These are phyloP conservation scores for Odontarrhena argentea DNA, from an alignment of 345 rosid species.

Conservation along the genomic window DNA sequence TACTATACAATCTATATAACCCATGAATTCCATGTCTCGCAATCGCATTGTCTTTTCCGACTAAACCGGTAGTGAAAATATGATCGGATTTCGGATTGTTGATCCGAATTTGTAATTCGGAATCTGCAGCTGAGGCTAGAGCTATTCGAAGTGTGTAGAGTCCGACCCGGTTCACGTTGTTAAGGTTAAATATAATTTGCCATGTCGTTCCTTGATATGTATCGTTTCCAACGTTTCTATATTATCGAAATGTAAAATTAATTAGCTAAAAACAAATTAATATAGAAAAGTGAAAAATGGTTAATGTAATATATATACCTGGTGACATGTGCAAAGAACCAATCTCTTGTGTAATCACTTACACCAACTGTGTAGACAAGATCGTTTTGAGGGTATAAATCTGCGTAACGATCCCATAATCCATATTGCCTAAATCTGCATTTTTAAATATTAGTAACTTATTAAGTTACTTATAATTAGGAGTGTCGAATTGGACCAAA, in stretches of 20 bases:
- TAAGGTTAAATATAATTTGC: conserved; percentile 61
- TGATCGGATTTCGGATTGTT: conserved; percentile 42
- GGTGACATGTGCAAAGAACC: conserved; percentile 91
- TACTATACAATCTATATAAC: conserved; percentile 62
- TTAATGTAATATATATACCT: conserved; percentile 45
- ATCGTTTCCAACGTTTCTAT: conserved; percentile 51
- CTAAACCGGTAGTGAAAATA: conserved; percentile 52
- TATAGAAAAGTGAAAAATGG: neutral
- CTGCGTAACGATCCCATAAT: conserved; percentile 72
- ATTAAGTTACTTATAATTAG: neutral
- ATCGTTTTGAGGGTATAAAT: conserved; percentile 62
- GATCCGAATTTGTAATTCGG: conserved; percentile 69
- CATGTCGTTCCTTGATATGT: conserved; percentile 63
- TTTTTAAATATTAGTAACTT: neutral
- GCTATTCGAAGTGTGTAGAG: conserved; percentile 69
- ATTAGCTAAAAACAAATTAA: neutral
- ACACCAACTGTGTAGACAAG: conserved; percentile 58
- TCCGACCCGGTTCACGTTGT: conserved; percentile 38
- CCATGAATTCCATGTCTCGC: conserved; percentile 94
- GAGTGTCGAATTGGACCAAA: neutral
- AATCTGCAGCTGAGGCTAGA: conserved; percentile 61
- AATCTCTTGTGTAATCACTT: conserved; percentile 53
- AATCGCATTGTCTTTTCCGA: conserved; percentile 76
- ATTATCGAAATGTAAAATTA: neutral
- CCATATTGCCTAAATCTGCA: conserved; percentile 83